Percentiles rank a stretch among this genome's conserved stretches.
Conservation (phyloP, 495 filamentous ascomycete species). For the Podospora conica region DNA sequence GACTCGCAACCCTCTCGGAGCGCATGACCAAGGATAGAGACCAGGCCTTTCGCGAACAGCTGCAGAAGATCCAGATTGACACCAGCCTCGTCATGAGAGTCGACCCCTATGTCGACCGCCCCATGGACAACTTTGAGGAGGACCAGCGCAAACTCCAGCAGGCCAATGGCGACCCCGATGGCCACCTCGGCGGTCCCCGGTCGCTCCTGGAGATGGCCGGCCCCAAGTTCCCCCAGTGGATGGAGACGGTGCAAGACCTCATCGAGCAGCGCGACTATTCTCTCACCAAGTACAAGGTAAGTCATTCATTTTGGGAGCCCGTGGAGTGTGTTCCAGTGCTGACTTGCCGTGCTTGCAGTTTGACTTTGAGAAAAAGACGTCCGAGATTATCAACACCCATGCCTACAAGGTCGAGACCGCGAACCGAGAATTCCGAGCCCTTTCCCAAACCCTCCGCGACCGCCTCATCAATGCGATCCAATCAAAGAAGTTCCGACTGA, state of each 20-base stretch:
- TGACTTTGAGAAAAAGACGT: conserved; percentile 49
- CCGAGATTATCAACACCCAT: conserved; percentile 46
- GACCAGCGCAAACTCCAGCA: conserved; percentile 53
- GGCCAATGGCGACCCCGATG: conserved; percentile 47
- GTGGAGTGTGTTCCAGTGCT: conserved; percentile 6
- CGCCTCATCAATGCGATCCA: conserved; percentile 74
- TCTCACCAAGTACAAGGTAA: conserved; percentile 68
- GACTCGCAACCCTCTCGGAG: conserved; percentile 62
- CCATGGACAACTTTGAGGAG: conserved; percentile 65
- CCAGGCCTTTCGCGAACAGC: conserved; percentile 77
- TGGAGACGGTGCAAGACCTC: conserved; percentile 74
- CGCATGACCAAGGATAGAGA: conserved; percentile 77
- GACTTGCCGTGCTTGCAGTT: conserved; percentile 31
- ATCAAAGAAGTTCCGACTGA: conserved; percentile 66
- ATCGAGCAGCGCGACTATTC: conserved; percentile 78
- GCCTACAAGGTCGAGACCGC: conserved; percentile 67
- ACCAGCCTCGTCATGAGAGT: conserved; percentile 79
- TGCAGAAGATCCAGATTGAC: conserved; percentile 82
- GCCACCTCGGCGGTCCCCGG: conserved; percentile 32
- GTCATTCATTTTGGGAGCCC: conserved; percentile 17
- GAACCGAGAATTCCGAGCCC: conserved; percentile 68
- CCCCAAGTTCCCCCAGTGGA: conserved; percentile 71
- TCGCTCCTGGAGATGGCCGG: conserved; percentile 63
- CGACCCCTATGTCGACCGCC: conserved; percentile 65
- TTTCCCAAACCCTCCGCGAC: conserved; percentile 74